Evolutionary conservation across 768 basidiomycete genomes (phyloP).

Genomic region (Pleurotus sapidus): DNA sequence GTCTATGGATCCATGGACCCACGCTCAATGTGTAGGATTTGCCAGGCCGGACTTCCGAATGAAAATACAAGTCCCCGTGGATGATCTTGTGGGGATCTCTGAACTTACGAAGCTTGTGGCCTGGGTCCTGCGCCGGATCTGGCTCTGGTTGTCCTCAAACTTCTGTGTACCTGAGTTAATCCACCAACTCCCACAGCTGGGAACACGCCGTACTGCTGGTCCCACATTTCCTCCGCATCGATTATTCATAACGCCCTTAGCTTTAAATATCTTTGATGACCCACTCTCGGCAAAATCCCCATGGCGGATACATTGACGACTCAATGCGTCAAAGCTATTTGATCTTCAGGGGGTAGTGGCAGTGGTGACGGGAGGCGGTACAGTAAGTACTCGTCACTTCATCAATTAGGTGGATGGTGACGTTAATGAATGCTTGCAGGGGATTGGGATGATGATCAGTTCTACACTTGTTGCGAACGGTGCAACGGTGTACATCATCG

Average conservation of each 20-base stretch:
- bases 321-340: conserved; percentile 36
- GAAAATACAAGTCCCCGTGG: too few species aligned
- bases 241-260: neutral
- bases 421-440: conserved; percentile 19
- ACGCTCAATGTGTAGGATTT: too few species aligned
- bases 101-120: too few species aligned
- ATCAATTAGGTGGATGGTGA: neutral
- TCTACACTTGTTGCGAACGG: conserved; percentile 45
- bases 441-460: conserved; percentile 50
- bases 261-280: too few species aligned
- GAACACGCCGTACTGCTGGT: neutral
- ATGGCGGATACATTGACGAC: conserved; percentile 22
- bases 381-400: conserved; percentile 22
- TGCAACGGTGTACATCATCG: conserved; percentile 47
- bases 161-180: neutral
- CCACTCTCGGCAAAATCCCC: neutral
- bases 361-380: conserved; percentile 43
- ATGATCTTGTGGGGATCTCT: too few species aligned
- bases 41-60: too few species aligned
- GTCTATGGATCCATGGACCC: too few species aligned
- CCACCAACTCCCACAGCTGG: neutral
- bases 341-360: conserved; percentile 42
- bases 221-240: neutral
- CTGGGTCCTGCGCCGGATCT: too few species aligned
- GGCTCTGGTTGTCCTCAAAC: neutral